Conservation (phyloP, 805 yeast species). For the Cyberlindnera japonica region DNA sequence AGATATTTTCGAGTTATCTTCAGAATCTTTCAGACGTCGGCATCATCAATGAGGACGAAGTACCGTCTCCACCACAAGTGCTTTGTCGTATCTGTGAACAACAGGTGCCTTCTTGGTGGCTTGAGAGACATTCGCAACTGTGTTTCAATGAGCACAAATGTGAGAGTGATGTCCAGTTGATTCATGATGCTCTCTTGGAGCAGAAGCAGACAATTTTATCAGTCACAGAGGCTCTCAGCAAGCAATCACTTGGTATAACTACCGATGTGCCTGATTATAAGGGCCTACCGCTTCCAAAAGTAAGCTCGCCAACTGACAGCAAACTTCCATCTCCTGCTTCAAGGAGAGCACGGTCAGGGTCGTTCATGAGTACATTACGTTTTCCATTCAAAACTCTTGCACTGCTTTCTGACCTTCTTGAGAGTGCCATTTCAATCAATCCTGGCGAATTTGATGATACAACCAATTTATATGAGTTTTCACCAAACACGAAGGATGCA, state of each 20-base stretch:
- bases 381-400: conserved; percentile 63
- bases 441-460: conserved; percentile 54
- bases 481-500: conserved; percentile 61
- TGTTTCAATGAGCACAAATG: conserved; percentile 83
- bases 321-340: conserved; percentile 19
- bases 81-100: conserved; percentile 92
- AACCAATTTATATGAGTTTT: conserved; percentile 33
- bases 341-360: conserved; percentile 39
- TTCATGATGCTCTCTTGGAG: conserved; percentile 75
- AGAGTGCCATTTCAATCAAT: conserved; percentile 68
- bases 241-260: conserved; percentile 17
- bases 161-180: conserved; percentile 67
- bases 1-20: conserved; percentile 73
- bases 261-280: conserved; percentile 44
- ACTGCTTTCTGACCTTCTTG: conserved; percentile 60
- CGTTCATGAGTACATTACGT: conserved; percentile 38
- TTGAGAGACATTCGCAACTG: conserved; percentile 84
- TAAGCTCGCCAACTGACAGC: conserved; percentile 18
- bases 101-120: conserved; percentile 92
- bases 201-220: conserved; percentile 51
- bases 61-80: conserved; percentile 79
- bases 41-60: conserved; percentile 54
- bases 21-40: conserved; percentile 60
- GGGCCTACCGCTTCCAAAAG: conserved; percentile 45
- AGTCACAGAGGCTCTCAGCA: conserved; percentile 31